These are phyloP conservation scores for Pseudocercospora cruenta DNA, from an alignment of 2,329 filamentous ascomycete genomes.

Conservation along the genomic window DNA sequence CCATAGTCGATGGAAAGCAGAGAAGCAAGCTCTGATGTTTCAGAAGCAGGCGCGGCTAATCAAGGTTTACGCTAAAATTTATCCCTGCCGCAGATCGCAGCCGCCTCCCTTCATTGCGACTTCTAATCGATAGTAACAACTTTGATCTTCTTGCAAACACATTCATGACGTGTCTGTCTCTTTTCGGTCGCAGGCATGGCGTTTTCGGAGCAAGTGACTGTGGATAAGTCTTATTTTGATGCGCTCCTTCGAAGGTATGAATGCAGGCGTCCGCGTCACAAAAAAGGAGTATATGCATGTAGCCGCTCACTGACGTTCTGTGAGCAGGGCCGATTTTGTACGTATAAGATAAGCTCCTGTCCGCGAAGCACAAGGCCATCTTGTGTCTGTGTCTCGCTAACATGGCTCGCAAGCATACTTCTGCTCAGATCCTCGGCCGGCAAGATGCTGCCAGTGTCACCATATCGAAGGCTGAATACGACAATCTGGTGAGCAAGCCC, in stretches of 20 bases:
- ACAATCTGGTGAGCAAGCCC: slow-evolving; percentile 49
- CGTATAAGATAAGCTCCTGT: slow-evolving; percentile 8
- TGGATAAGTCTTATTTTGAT: slow-evolving; percentile 65
- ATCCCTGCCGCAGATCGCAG: background rate
- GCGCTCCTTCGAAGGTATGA: slow-evolving; percentile 65
- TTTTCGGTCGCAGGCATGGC: slow-evolving; percentile 13
- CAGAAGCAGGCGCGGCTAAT: background rate
- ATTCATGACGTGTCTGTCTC: slow-evolving; percentile 4
- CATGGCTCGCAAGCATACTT: slow-evolving; percentile 31
- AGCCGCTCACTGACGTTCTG: slow-evolving; percentile 25
- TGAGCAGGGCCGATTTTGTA: slow-evolving; percentile 38
- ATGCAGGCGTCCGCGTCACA: slow-evolving; percentile 20
- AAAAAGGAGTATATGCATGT: slow-evolving; percentile 15
- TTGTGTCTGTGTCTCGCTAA: slow-evolving; percentile 19
- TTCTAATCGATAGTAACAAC: background rate
- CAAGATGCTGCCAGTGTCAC: slow-evolving; percentile 46
- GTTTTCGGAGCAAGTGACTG: slow-evolving; percentile 51
- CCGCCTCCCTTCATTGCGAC: background rate
- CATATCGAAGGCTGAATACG: slow-evolving; percentile 65
- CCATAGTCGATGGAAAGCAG: slow-evolving; percentile 31
- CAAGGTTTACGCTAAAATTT: background rate
- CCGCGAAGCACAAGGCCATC: background rate
- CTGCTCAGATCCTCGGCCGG: slow-evolving; percentile 25
- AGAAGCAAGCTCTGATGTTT: slow-evolving; percentile 5
- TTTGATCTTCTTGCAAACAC: background rate